Percentiles rank a stretch among this genome's conserved stretches.
Evolutionary conservation across 495 filamentous ascomycete genomes (phyloP).

Genomic region (Aspergillus homomorphus): DNA sequence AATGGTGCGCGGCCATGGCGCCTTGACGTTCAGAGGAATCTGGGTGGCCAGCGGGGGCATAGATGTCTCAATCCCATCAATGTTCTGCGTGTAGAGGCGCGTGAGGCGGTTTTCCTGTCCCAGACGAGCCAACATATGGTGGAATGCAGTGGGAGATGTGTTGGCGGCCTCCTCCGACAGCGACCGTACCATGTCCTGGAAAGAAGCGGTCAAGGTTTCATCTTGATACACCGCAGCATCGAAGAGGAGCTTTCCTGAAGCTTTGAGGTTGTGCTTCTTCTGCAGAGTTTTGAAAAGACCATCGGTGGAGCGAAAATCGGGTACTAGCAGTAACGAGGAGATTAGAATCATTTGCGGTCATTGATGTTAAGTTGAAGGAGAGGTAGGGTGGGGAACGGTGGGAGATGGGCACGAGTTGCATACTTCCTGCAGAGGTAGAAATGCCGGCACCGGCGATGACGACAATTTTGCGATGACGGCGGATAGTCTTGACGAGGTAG

Average conservation of each 20-base stretch:
- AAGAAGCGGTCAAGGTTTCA: conserved; percentile 78
- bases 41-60: conserved; percentile 75
- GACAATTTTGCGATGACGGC: conserved; percentile 90
- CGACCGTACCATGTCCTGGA: conserved; percentile 93
- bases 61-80: conserved; percentile 88
- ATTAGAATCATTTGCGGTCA: not conserved
- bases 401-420: conserved; percentile 53
- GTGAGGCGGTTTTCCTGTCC: conserved; percentile 87
- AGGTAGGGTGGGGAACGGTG: not conserved
- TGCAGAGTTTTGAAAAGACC: conserved; percentile 83
- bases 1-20: conserved; percentile 87
- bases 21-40: conserved; percentile 71
- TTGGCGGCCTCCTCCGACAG: conserved; percentile 70
- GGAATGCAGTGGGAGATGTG: conserved; percentile 83
- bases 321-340: conserved; percentile 56
- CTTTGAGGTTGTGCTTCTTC: conserved; percentile 83
- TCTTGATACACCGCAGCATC: conserved; percentile 96
- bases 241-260: conserved; percentile 92
- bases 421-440: conserved; percentile 93
- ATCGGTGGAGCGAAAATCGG: conserved; percentile 88
- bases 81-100: conserved; percentile 92
- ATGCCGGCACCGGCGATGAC: conserved; percentile 96
- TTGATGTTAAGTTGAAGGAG: not conserved
- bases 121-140: conserved; percentile 87
- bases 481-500: conserved; percentile 69